A percentile compares a stretch with the other conserved stretches of the same genome.
Conservation (phyloP, 257 asterid species). For the Solanum habrochaites region DNA sequence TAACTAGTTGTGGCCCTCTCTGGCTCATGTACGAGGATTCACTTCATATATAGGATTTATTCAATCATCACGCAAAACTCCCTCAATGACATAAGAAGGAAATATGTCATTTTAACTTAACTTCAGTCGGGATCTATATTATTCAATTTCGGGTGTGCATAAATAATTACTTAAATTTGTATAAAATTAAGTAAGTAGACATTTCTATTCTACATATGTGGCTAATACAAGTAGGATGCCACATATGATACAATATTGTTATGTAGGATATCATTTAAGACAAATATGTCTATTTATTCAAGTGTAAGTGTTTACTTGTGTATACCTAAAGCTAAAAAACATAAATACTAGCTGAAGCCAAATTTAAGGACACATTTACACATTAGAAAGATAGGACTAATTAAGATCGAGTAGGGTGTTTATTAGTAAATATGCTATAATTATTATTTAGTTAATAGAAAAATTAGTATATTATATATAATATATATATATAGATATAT, state of each 20-base stretch:
- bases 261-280: too few relatives aligned
- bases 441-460: not conserved
- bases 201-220: too few relatives aligned
- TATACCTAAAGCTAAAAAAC: not conserved
- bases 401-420: not conserved
- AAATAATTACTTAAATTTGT: too few relatives aligned
- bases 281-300: not conserved
- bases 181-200: too few relatives aligned
- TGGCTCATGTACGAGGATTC: slow-evolving; percentile 35
- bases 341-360: too few relatives aligned
- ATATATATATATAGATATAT: not conserved
- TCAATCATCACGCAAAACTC: not conserved
- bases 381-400: not conserved
- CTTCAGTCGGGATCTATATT: too few relatives aligned
- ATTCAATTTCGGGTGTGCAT: rapidly evolving
- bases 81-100: not conserved
- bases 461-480: not conserved
- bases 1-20: not conserved
- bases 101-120: not conserved
- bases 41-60: not conserved
- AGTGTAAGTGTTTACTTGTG: too few relatives aligned
- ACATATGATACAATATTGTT: too few relatives aligned
- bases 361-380: too few relatives aligned
- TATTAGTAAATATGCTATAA: not conserved
- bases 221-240: too few relatives aligned